Percentiles rank a stretch among this genome's conserved stretches.
phyloP scores from a whole-genome alignment of 495 filamentous ascomycete genomes.

The Aspergillus coremiiformis region DNA sequence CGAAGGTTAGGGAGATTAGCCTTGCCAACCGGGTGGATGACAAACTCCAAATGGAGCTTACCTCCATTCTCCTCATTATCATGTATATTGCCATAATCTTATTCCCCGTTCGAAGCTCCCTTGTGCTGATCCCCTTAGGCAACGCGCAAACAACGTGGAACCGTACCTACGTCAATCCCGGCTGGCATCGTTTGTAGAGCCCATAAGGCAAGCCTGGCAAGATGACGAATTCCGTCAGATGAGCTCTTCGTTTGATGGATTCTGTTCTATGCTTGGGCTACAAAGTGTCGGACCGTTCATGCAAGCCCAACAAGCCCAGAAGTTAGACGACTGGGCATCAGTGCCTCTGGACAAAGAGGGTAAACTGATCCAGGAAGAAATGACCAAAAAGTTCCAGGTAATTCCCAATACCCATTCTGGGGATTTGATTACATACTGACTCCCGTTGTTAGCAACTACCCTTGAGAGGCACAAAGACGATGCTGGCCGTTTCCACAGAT shows the following conservation, averaged over 20 bases:
- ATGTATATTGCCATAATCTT: constrained; percentile 44
- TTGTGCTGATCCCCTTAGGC: constrained; percentile 38
- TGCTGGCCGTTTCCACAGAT: constrained; percentile 83
- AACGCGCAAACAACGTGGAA: constrained; percentile 74
- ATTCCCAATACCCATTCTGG: neutral
- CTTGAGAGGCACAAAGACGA: constrained; percentile 77
- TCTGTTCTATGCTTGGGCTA: constrained; percentile 72
- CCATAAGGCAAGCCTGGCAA: constrained; percentile 75
- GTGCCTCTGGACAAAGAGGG: constrained; percentile 72
- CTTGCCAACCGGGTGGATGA: constrained; percentile 65
- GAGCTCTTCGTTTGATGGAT: constrained; percentile 69
- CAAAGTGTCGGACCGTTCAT: constrained; percentile 76
- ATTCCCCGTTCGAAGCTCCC: neutral
- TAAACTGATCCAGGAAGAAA: constrained; percentile 63
- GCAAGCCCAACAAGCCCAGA: constrained; percentile 60
- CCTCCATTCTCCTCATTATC: constrained; percentile 72
- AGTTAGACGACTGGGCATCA: constrained; percentile 74
- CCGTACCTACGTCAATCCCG: constrained; percentile 52
- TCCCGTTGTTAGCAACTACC: constrained; percentile 55
- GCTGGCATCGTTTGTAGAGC: constrained; percentile 65
- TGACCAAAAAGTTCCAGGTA: constrained; percentile 61
- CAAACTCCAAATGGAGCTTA: constrained; percentile 66
- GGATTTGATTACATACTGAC: constrained; percentile 2
- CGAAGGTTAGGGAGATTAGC: constrained; percentile 75
- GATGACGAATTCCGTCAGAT: constrained; percentile 57